Evolutionary conservation across 2,329 filamentous ascomycete genomes (phyloP), one percentile per base, ranked within the genome.

Genomic region (Thyridium curvatum): DNA sequence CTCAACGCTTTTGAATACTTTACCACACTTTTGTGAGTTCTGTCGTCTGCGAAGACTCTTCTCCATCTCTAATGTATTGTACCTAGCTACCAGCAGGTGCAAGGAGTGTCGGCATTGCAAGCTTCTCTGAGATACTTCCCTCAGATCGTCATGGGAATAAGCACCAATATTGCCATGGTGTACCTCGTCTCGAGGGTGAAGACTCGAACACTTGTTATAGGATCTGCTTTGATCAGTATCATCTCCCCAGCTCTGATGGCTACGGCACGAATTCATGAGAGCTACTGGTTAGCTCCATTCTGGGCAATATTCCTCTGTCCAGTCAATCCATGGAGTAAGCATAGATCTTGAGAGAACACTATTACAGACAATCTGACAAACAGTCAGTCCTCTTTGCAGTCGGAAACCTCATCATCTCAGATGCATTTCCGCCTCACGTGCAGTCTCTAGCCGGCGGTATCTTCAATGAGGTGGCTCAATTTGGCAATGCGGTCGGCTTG

Each of bases 401-500:
- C 3, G 72, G 68, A 1, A 59, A 72, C 15, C 63, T 81, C 15
- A 56, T 79, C 4, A 67, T 80, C 8, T 66, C 68, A 0, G 68
- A 74, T 13, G 66, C 63, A 3, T 81, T 80, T 43, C 70, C 74
- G 0, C 60, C 66, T 13, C 57, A 74, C 8, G 77, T 66, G 1
- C 77, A 82, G 41, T 72, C 72, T 0, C 58, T 82, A 0, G 77
- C 75, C 0, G 79, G 77, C 0, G 76, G 73, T 0, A 75, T 82
- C 0, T 82, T 81, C 53, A 79, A 77, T 43, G 78, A 75, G 0
- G 61, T 72, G 1, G 58, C 66, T 0, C 75, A 81, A 44, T 70
- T 81, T 16, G 40, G 40, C 18, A 16, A 18, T 14, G 28, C 32
- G 12, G 16, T 42, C 15, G 37, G 40, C 12, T 12, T 42, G 9